Base-by-base conservation (phyloP, 768 basidiomycete genomes). In the Multifurca ochricompacta region DNA sequence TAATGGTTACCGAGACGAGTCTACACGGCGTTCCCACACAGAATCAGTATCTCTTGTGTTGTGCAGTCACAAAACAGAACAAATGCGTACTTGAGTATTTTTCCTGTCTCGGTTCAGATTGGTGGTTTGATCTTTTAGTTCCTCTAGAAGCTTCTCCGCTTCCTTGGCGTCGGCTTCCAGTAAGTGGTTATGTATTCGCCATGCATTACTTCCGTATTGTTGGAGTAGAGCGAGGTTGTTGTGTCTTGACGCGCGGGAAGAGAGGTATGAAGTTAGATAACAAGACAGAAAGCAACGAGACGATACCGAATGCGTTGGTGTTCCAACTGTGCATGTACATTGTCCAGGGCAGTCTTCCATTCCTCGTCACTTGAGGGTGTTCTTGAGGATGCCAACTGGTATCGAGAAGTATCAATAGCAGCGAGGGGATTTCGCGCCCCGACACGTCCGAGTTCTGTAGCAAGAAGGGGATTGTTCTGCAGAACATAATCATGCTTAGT, bases 61-160 rank as follows among this genome's bases (percentile, higher is more conserved):
- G 6, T 49, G 3, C 14, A 6, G 19, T 43, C 50, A 57, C 36
- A 53, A 43, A 52, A 35, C 21, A 18, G 32, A 60, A 7, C 18
- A 2, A 8, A 30, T 18, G 61, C 72, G 48, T 62, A 86, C 91
- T 79, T 93, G 91, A 43, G 71, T 72, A 67, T 92, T 91, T 74
- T 94, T 91, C 48, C 94, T 78, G 53, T 86, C 82, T 45, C 95
- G 77, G 66, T 98, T 98, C 55, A 98, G 75, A 53, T 88, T 88
- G 0, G 87, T 83, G 0, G 88, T 89, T 46, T 83, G 67, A 65
- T 90, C 78, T 67, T 84, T 85, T 55, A 93, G 61, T 59, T 86
- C 81, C 63, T 91, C 91, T n/a, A 88, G 68, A 9, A 81, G 73
- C 58, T 74, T 76, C 67, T 92, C 91, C 7, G 80, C 72, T 54